phyloP scores from a whole-genome alignment of 139 green algal species.

The Micractinium sp. region DNA sequence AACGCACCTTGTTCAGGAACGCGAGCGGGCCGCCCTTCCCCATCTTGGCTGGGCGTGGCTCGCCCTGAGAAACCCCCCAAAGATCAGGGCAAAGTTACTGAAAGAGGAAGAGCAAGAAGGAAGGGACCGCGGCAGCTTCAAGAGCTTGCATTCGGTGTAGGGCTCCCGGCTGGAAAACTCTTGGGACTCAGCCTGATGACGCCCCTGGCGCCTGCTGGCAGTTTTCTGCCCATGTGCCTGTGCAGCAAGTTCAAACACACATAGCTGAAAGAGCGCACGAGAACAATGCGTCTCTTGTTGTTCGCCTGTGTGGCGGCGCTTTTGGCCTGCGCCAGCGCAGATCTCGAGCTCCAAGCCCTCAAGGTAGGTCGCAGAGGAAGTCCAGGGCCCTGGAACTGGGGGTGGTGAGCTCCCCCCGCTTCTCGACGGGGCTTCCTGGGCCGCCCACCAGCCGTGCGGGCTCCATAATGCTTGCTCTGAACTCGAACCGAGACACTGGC shows the following conservation, averaged over 20 bases:
- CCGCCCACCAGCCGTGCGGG: too few species aligned
- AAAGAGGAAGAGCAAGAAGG: too few species aligned
- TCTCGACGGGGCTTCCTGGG: too few species aligned
- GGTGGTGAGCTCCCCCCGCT: too few species aligned
- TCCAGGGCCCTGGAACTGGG: too few species aligned
- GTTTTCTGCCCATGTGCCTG: not conserved
- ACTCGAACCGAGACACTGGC: too few species aligned
- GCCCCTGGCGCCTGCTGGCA: not conserved
- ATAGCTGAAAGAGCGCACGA: not conserved
- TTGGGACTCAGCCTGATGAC: too few species aligned
- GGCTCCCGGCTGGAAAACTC: not conserved
- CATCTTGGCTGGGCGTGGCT: slow-evolving; percentile 21
- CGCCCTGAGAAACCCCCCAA: too few species aligned
- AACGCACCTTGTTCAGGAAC: slow-evolving; percentile 90
- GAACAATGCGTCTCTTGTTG: not conserved
- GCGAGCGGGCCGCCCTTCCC: slow-evolving; percentile 54
- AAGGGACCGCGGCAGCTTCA: too few species aligned
- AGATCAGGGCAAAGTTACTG: too few species aligned
- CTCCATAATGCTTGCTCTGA: too few species aligned
- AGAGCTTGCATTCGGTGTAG: too few species aligned
- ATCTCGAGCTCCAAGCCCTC: not conserved
- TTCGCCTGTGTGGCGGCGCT: not conserved
- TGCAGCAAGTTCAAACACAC: not conserved
- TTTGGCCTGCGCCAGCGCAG: not conserved
- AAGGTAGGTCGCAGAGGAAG: not conserved